Evolutionary conservation across 352 stramenopile genomes (phyloP), one percentile per base, ranked within the genome.

Genomic region (Phytophthora syringae): DNA sequence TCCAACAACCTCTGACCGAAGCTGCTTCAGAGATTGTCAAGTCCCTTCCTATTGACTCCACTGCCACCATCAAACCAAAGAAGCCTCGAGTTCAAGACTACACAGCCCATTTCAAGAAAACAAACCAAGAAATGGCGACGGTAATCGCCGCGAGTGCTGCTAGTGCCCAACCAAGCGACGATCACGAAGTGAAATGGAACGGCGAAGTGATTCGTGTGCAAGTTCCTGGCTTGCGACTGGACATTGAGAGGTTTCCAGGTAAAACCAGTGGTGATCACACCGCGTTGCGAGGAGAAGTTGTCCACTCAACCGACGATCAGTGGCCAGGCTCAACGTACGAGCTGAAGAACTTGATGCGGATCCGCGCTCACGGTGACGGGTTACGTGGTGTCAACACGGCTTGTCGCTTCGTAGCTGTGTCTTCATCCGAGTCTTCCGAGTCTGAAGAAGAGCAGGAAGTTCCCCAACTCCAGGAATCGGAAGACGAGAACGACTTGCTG

Each of bases 301-400:
- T 64, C 10, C 32, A 37, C 32, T 56, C 57, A 2, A 18, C 63
- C 1, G 24, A 62, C 1, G 37, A 53, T 3, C 54, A 72, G n/a
- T 64, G 60, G 30, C 27, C 77, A n/a, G 66, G 56, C 18, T 72
- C 80, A 49, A 57, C 77, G 0, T 84, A 74, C 48, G 70, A 87
- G 11, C 55, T 90, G 7, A 67, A 73, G 27, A 57, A 84, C 32
- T 52, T 90, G 11, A 48, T 64, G 47, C 67, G 79, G 11, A 85
- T 89, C 44, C 76, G 78, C 18, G 60, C 82, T 13, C 56, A 72
- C 40, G 65, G 64, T 12, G 82, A 90, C 54, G 80, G 79, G 10
- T 82, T 86, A 27, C 82, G 82, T 13, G 56, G 62, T 22, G 76
- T 90, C 24, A 90, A 90, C 53, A 50, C 52, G 1, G 74, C 43